A percentile compares a stretch with the other conserved stretches of the same genome.
Conservation (phyloP, 2,329 filamentous ascomycete genomes). For the Colletotrichum navitas region DNA sequence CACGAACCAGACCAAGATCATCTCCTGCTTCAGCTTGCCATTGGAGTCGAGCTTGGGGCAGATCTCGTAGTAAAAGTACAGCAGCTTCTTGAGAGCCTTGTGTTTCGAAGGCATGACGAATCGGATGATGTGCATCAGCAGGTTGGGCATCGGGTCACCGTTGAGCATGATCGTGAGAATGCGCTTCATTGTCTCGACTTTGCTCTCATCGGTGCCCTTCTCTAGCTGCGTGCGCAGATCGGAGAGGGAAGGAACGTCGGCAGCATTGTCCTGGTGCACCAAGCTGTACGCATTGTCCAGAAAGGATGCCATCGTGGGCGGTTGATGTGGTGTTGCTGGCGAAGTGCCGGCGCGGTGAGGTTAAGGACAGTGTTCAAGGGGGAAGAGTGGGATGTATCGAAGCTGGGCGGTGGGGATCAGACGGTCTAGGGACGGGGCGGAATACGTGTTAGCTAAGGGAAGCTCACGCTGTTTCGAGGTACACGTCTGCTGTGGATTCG, state of each 20-base stretch:
- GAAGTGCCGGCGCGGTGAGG: slow-evolving; percentile 44
- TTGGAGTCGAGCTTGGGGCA: slow-evolving; percentile 93
- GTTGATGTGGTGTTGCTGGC: slow-evolving; percentile 43
- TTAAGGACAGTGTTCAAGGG: slow-evolving; percentile 41
- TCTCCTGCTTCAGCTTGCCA: slow-evolving; percentile 98
- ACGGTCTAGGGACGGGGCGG: slow-evolving; percentile 39
- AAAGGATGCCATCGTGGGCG: slow-evolving; percentile 87
- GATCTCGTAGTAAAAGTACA: slow-evolving; percentile 99
- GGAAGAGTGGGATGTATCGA: slow-evolving; percentile 41
- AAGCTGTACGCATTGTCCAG: slow-evolving; percentile 96
- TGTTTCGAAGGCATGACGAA: slow-evolving; percentile 99
- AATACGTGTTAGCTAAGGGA: slow-evolving; percentile 43
- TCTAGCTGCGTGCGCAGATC: slow-evolving; percentile 94
- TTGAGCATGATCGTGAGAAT: slow-evolving; percentile 98
- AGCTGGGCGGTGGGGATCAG: slow-evolving; percentile 42
- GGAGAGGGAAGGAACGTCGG: slow-evolving; percentile 89
- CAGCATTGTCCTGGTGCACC: slow-evolving; percentile 97
- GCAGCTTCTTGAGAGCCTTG: slow-evolving; percentile 95
- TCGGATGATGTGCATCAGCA: slow-evolving; percentile 99
- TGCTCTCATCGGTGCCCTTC: slow-evolving; percentile 92
- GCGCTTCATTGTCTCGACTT: slow-evolving; percentile 96
- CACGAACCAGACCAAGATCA: slow-evolving; percentile 95
- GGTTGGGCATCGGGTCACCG: slow-evolving; percentile 92
- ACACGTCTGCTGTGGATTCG: slow-evolving; percentile 16
- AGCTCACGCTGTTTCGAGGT: slow-evolving; percentile 16